Base-by-base conservation (phyloP, 1,284 basidiomycete species). In the Cryptococcus hybrid region DNA sequence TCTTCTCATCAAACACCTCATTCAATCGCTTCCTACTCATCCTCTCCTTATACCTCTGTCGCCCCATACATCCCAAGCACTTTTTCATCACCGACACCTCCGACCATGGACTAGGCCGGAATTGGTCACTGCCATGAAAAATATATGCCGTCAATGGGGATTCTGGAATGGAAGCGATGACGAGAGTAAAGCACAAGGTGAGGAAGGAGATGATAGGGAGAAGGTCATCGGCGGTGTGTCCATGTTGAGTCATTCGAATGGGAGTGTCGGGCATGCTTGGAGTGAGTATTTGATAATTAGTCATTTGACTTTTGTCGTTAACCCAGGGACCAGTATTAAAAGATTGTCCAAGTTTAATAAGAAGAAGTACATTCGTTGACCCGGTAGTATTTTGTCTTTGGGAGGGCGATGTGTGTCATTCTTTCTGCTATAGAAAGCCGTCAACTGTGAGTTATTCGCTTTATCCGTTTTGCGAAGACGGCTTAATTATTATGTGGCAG, bases 381-480 rank as follows among this genome's bases (percentile, higher is more conserved):
- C 91, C 92, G 5, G 80, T 82, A 18, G 75, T 76, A 0, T 93
- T 95, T 77, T 91, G 89, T 74, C 85, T 88, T 5, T 93, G 91
- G 90, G 90, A 92, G 81, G 90, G 90, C 55, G 90, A 92, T 74
- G 85, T 93, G 13, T 92, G 90, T 75, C 89, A 88, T 78, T 91
- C 90, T 70, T 94, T 93, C 74, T 79, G 91, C 50, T 92, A 93
- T 75, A 82, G 85, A 8, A 82, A 80, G 50, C 62, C 86, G 78
- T 62, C 80, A 70, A 70, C 86, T 80, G 78, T 77, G 52, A 61
- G 88, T 86, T 74, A 57, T 36, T 52, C 43, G 18, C 37, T 55
- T 65, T 24, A 24, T 24, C 24, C 24, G 24, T 24, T 24, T 24
- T 24, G 24, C 24, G 51, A 18, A 13, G 9, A 43, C 40, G 15